Percentiles rank a stretch among this genome's conserved stretches.
These are phyloP conservation scores for Harringtonia aguacate DNA, from an alignment of 2,329 filamentous ascomycete species.

Conservation along the genomic window DNA sequence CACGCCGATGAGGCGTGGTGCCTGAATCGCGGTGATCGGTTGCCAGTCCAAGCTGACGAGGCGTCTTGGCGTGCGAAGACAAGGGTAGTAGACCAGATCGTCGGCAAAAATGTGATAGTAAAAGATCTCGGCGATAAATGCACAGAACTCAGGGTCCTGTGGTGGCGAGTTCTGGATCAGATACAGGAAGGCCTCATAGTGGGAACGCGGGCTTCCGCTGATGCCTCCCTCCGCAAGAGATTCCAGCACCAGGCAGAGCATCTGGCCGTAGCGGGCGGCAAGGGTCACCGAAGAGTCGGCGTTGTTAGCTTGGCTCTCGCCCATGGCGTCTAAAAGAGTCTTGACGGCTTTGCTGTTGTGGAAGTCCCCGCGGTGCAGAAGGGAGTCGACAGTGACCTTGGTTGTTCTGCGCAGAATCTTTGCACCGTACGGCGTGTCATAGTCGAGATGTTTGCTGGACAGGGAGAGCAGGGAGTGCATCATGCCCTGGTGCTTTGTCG, in stretches of 20 bases:
- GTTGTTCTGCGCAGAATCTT: slow-evolving; percentile 41
- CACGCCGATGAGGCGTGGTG: slow-evolving; percentile 61
- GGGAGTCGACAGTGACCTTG: slow-evolving; percentile 31
- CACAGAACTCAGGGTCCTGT: slow-evolving; percentile 52
- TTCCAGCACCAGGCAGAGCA: slow-evolving; percentile 50
- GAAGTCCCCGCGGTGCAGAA: slow-evolving; percentile 41
- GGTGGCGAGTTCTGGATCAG: slow-evolving; percentile 55
- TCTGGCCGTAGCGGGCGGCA: slow-evolving; percentile 49
- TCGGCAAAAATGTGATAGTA: slow-evolving; percentile 69
- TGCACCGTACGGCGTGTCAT: slow-evolving; percentile 42
- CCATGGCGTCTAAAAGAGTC: slow-evolving; percentile 37
- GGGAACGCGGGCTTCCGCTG: slow-evolving; percentile 63
- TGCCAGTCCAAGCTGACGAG: slow-evolving; percentile 34
- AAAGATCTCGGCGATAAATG: slow-evolving; percentile 66
- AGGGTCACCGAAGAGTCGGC: slow-evolving; percentile 34
- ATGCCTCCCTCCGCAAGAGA: slow-evolving; percentile 45
- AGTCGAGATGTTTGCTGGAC: slow-evolving; percentile 65
- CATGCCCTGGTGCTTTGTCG: slow-evolving; percentile 65
- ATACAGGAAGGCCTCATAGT: slow-evolving; percentile 65
- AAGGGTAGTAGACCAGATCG: slow-evolving; percentile 43
- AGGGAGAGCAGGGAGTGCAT: slow-evolving; percentile 88
- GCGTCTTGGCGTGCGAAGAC: slow-evolving; percentile 20
- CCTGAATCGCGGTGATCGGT: slow-evolving; percentile 28
- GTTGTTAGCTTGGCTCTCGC: slow-evolving; percentile 19
- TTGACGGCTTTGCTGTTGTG: slow-evolving; percentile 46